Base-by-base conservation (phyloP, 1,284 basidiomycete genomes). In the Trichosporon coremiiforme region DNA sequence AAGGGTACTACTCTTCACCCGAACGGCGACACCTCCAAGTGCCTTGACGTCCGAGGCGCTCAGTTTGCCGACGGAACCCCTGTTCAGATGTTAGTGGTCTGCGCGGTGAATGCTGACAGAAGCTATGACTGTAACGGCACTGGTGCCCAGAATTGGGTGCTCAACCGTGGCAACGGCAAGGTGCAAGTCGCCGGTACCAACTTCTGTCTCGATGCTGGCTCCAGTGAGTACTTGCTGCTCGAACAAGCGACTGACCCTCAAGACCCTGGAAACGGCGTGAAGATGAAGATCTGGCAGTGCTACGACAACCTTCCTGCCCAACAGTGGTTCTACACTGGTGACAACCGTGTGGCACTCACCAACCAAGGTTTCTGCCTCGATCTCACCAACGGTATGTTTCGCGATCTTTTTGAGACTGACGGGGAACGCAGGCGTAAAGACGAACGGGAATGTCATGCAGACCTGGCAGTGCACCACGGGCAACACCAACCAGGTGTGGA, bases 171-270 rank as follows among this genome's bases (percentile, higher is more conserved):
- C 35, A 64, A 71, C 20, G 77, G 75, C 45, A 31, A 68, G 15
- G 71, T 78, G 55, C 71, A 75, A 63, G 67, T 79, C 25, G 74
- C 75, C 0, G 74, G 75, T 22, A 75, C 73, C 33, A 74, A 79
- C 73, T 77, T 69, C 66, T 80, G 79, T 68, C 72, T 78, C 29
- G 79, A 79, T 66, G 75, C 79, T 1, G 71, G 73, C 3, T 63
- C 68, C 12, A 70, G 69, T 71, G 12, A 22, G 71, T 72, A n/a
- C 2, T 1, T 25, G 17, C 33, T n/a, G 12, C n/a, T 1, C 1
- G 20, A 53, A 5, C 31, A 13, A 0, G 4, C 13, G 17, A n/a
- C 31, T 20, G 15, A 35, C 13, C n/a, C 55, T 35, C 6, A 12
- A 73, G 67, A 15, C 64, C 66, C 62, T 8, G 65, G 45, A 4